Evolutionary conservation across 1,284 basidiomycete genomes (phyloP).

Genomic region (Pseudozyma sp.): DNA sequence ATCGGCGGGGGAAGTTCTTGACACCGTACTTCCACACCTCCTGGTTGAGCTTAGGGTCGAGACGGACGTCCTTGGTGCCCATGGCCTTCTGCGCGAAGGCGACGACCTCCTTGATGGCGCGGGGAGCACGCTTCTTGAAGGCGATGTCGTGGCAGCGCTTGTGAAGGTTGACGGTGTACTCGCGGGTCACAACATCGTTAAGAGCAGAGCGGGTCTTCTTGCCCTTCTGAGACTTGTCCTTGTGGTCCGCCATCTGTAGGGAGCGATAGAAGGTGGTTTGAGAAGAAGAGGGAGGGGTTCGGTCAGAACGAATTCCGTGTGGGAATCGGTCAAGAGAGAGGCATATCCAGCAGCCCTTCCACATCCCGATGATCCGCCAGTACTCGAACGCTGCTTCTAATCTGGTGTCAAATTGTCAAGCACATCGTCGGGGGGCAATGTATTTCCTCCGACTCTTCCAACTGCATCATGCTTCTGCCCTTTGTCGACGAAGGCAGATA

Average conservation of each 20-base stretch:
- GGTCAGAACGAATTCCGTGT: constrained; percentile 12
- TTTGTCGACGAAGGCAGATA: too few relatives aligned
- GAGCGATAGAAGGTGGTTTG: not conserved
- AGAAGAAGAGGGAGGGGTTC: not conserved
- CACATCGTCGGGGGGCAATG: too few relatives aligned
- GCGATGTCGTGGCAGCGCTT: constrained; percentile 63
- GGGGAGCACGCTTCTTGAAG: constrained; percentile 69
- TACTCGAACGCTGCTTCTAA: too few relatives aligned
- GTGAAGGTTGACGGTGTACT: constrained; percentile 69
- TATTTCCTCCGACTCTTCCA: too few relatives aligned
- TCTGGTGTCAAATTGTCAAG: too few relatives aligned
- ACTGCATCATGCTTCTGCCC: too few relatives aligned
- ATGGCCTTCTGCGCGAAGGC: constrained; percentile 68
- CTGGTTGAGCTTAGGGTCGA: constrained; percentile 69
- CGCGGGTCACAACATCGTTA: constrained; percentile 61
- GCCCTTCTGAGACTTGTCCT: constrained; percentile 65
- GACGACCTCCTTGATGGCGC: constrained; percentile 67
- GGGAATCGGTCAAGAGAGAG: not conserved
- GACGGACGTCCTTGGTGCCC: constrained; percentile 68
- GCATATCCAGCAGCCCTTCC: not conserved
- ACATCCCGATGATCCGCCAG: too few relatives aligned
- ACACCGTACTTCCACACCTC: constrained; percentile 69
- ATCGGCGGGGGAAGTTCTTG: constrained; percentile 67
- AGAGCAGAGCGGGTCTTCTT: constrained; percentile 69
- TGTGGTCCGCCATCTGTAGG: constrained; percentile 59